A percentile compares a stretch with the other conserved stretches of the same genome.
Conservation (phyloP, 2,329 filamentous ascomycete genomes). For the Scedosporium dehoogii region DNA sequence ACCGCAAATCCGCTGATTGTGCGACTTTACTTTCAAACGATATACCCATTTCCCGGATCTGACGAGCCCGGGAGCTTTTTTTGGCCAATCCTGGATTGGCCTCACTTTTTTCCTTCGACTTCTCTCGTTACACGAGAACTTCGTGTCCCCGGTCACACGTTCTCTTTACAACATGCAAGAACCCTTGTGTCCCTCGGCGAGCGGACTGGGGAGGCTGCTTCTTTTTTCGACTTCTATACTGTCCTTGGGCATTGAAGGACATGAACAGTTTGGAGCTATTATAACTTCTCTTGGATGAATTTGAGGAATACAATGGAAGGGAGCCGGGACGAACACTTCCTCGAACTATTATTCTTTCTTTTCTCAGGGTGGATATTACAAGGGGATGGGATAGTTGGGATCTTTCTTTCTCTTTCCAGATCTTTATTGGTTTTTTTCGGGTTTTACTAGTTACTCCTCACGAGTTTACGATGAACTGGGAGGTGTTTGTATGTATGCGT, state of each 20-base stretch:
- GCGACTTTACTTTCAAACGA: neutral
- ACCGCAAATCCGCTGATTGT: neutral
- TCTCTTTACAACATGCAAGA: neutral
- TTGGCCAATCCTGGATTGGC: neutral
- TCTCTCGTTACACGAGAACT: slow-evolving; percentile 6
- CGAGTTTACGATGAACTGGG: neutral
- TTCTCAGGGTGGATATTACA: neutral
- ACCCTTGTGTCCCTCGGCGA: neutral
- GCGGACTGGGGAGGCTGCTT: neutral
- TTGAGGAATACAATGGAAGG: neutral
- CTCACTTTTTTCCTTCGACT: slow-evolving; percentile 2
- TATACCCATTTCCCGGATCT: slow-evolving; percentile 6
- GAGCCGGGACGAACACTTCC: neutral
- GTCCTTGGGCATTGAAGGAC: neutral
- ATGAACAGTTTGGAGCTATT: neutral
- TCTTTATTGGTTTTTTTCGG: slow-evolving; percentile 5
- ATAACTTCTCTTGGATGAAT: neutral
- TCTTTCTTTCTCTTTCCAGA: slow-evolving; percentile 3
- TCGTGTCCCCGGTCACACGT: neutral
- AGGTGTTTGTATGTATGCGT: neutral
- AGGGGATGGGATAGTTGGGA: slow-evolving; percentile 1
- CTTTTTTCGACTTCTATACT: neutral
- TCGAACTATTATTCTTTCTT: neutral
- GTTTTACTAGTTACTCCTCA: neutral
- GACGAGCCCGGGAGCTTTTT: slow-evolving; percentile 2